Percentiles rank a stretch among this genome's conserved stretches.
These are phyloP conservation scores for Calocybe gambosa DNA, from an alignment of 1,284 basidiomycete genomes.

Conservation along the genomic window DNA sequence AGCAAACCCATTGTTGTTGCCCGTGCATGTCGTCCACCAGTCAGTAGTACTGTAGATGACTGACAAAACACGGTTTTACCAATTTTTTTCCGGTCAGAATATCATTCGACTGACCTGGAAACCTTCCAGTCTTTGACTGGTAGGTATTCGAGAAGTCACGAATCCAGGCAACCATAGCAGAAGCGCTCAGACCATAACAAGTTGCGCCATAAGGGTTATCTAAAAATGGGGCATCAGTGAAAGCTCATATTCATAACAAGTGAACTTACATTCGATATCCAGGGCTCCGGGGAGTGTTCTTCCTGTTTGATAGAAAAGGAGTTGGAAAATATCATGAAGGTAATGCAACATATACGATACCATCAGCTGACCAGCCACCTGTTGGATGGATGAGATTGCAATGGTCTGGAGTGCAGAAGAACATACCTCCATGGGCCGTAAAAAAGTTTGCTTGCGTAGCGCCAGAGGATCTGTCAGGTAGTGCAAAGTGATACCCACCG, in stretches of 20 bases:
- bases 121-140: slow-evolving; percentile 38
- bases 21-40: slow-evolving; percentile 67
- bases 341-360: slow-evolving; percentile 5
- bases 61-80: slow-evolving; percentile 12
- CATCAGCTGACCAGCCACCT: slow-evolving; percentile 55
- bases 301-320: slow-evolving; percentile 15
- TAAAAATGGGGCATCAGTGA: slow-evolving; percentile 16
- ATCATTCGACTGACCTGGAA: slow-evolving; percentile 12
- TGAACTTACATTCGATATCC: slow-evolving; percentile 50
- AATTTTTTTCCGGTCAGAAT: not conserved
- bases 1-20: slow-evolving; percentile 46
- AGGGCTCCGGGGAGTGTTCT: slow-evolving; percentile 62
- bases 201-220: slow-evolving; percentile 42
- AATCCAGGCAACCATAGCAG: slow-evolving; percentile 60
- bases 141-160: slow-evolving; percentile 59
- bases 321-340: not conserved
- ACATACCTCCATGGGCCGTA: slow-evolving; percentile 50
- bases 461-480: slow-evolving; percentile 45
- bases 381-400: slow-evolving; percentile 5
- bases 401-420: not conserved
- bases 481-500: slow-evolving; percentile 59
- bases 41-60: slow-evolving; percentile 61
- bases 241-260: not conserved
- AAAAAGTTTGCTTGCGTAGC: slow-evolving; percentile 57
- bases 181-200: slow-evolving; percentile 51